These are phyloP conservation scores for Borealophlyctis nickersoniae DNA, from an alignment of 192 early-diverging fungal species.

Conservation along the genomic window DNA sequence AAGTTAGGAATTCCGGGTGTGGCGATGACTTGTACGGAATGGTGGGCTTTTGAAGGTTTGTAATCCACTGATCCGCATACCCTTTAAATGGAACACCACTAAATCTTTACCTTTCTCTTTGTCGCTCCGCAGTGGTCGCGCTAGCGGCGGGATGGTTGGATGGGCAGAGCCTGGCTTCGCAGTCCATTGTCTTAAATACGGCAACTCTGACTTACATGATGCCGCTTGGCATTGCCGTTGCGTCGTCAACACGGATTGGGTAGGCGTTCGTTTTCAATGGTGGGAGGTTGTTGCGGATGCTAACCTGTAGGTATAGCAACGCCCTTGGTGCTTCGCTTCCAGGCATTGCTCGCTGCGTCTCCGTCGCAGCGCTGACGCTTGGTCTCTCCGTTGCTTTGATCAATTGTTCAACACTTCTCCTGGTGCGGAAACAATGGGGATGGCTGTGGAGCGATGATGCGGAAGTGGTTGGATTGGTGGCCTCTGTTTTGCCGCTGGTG, in stretches of 20 bases:
- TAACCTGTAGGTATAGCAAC: constrained; percentile 6
- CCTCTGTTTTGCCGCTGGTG: constrained; percentile 72
- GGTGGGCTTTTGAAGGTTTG: constrained; percentile 56
- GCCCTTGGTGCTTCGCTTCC: constrained; percentile 13
- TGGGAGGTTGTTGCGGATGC: not conserved
- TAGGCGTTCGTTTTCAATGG: not conserved
- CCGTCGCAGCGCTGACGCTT: constrained; percentile 9
- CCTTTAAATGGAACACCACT: too few species aligned
- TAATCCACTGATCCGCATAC: too few species aligned
- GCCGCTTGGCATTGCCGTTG: constrained; percentile 78
- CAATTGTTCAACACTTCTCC: constrained; percentile 7
- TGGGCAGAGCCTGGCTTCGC: constrained; percentile 71
- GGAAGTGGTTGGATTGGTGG: constrained; percentile 67
- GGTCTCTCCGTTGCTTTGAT: constrained; percentile 7
- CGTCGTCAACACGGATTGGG: constrained; percentile 75
- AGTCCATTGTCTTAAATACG: constrained; percentile 73
- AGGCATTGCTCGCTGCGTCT: constrained; percentile 6
- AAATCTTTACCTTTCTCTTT: too few species aligned
- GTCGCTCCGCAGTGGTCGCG: too few species aligned
- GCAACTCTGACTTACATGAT: constrained; percentile 68
- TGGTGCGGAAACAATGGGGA: constrained; percentile 46
- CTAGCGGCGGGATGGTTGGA: constrained; percentile 72
- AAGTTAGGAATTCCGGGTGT: constrained; percentile 75
- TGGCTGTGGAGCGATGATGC: constrained; percentile 63
- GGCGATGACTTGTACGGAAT: constrained; percentile 66